A percentile compares a stretch with the other conserved stretches of the same genome.
These are phyloP conservation scores for Corrigiola litoralis DNA, from an alignment of 179 eudicot species.

Conservation along the genomic window DNA sequence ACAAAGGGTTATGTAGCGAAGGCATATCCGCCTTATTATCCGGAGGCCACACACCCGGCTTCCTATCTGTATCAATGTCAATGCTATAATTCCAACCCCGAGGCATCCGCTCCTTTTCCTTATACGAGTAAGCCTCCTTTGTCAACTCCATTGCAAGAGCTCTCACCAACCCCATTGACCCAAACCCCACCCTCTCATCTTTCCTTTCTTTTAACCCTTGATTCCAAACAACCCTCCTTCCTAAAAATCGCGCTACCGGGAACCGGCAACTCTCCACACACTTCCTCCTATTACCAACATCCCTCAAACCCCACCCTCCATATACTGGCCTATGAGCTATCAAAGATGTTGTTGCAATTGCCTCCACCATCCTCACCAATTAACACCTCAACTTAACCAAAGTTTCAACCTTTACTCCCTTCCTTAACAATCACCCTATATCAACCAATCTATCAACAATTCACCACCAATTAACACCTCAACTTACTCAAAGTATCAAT, in stretches of 20 bases:
- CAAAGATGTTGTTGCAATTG: conserved; percentile 69
- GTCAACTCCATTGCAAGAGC: conserved; percentile 79
- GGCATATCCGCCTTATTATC: conserved; percentile 75
- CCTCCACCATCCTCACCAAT: conserved; percentile 61
- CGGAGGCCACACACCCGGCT: conserved; percentile 77
- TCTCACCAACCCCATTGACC: conserved; percentile 27
- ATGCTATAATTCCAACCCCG: conserved; percentile 34
- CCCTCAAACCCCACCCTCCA: conserved; percentile 29
- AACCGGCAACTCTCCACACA: conserved; percentile 18
- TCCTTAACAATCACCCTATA: not conserved
- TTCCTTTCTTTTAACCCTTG: conserved; percentile 17
- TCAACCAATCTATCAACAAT: not conserved
- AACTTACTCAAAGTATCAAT: not conserved
- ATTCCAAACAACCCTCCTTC: conserved; percentile 22
- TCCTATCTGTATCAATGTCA: conserved; percentile 44
- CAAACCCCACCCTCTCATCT: conserved; percentile 20
- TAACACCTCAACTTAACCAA: conserved; percentile 9
- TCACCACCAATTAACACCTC: conserved; percentile 14
- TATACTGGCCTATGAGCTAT: conserved; percentile 52
- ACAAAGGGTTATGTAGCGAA: conserved; percentile 77
- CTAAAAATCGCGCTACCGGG: conserved; percentile 14
- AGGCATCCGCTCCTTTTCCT: conserved; percentile 45
- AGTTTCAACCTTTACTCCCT: conserved; percentile 10
- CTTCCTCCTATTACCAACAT: conserved; percentile 29
- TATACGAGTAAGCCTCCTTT: conserved; percentile 52